Evolutionary conservation across 768 basidiomycete species (phyloP).

Genomic region (Russula sp.): DNA sequence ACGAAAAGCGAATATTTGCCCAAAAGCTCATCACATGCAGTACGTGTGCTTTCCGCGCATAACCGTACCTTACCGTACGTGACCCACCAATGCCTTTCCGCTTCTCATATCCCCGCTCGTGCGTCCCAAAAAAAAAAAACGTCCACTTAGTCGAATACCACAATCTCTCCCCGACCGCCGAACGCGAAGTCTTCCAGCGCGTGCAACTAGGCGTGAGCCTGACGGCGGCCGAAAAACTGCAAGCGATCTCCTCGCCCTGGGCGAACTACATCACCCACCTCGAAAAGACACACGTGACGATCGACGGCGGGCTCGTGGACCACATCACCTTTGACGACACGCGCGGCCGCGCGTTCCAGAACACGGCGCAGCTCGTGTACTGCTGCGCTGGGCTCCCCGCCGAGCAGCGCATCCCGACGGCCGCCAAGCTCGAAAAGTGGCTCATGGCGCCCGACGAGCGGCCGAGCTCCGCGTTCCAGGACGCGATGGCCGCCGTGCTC

Average conservation of each 20-base stretch:
- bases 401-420: conserved; percentile 34
- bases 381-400: conserved; percentile 50
- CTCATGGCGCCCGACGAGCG: conserved; percentile 26
- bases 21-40: conserved; percentile 57
- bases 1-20: conserved; percentile 43
- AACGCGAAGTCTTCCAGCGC: conserved; percentile 76
- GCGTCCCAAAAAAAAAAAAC: not conserved
- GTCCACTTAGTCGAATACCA: conserved; percentile 55
- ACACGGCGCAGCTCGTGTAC: conserved; percentile 60
- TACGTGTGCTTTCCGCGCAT: conserved; percentile 23
- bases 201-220: conserved; percentile 75
- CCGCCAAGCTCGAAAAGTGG: conserved; percentile 47
- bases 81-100: not conserved
- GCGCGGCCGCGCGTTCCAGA: conserved; percentile 70
- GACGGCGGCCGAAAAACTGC: conserved; percentile 70
- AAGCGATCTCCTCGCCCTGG: conserved; percentile 69
- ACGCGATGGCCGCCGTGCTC: conserved; percentile 46
- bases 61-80: not conserved
- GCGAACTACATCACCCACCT: conserved; percentile 57
- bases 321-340: conserved; percentile 55
- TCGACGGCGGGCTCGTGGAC: conserved; percentile 51
- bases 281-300: conserved; percentile 45
- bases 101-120: not conserved
- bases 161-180: conserved; percentile 43
- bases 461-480: conserved; percentile 45